Evolutionary conservation across 176 grass and related monocot genomes (phyloP).

Genomic region (Avena sativa): DNA sequence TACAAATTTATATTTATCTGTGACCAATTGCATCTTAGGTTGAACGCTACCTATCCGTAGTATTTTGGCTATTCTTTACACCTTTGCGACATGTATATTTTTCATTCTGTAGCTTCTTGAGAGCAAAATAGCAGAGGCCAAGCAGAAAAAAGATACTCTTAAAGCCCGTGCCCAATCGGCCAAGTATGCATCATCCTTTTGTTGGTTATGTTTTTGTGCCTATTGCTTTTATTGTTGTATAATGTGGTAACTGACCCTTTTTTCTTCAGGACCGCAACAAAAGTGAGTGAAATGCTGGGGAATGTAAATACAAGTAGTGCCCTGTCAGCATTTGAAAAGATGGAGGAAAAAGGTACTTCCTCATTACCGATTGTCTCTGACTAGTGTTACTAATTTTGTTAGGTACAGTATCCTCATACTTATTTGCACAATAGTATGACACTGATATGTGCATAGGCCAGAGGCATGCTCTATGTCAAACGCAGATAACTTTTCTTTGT

Average conservation of each 20-base stretch:
- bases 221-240: conserved; percentile 21
- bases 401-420: background rate
- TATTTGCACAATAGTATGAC: background rate
- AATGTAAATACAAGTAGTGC: conserved; percentile 96
- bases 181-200: conserved; percentile 60
- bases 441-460: conserved; percentile 2
- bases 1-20: background rate
- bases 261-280: conserved; percentile 82
- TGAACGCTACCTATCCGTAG: background rate
- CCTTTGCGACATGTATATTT: conserved; percentile 28
- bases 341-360: conserved; percentile 96
- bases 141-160: conserved; percentile 44
- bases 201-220: conserved; percentile 4
- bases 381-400: conserved; percentile 7
- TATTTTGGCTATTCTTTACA: conserved; percentile 8
- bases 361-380: background rate
- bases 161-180: conserved; percentile 96
- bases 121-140: conserved; percentile 98
- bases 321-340: conserved; percentile 99
- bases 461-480: background rate
- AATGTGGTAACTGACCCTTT: background rate
- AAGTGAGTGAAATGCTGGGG: conserved; percentile 99
- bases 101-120: conserved; percentile 78
- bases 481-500: background rate
- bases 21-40: background rate